Percentiles rank a stretch among this genome's conserved stretches.
phyloP scores from a whole-genome alignment of 176 grass and related monocot species.

The Dactylis glomerata region DNA sequence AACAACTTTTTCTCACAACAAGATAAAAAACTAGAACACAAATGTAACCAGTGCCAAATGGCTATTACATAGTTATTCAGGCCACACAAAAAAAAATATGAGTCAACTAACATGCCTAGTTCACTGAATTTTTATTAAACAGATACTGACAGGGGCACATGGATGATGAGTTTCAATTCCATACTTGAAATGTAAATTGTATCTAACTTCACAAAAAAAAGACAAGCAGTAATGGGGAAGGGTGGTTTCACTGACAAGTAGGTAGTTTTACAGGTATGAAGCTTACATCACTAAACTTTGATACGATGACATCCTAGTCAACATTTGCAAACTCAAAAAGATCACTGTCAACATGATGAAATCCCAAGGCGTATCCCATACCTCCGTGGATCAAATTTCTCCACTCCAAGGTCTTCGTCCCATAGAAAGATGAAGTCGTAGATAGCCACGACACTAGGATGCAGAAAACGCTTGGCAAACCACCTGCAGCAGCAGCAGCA shows the following conservation, averaged over 20 bases:
- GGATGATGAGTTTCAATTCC: neutral
- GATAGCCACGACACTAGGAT: conserved; percentile 74
- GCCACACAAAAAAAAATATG: too few relatives aligned
- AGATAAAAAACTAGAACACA: neutral
- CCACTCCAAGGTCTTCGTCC: conserved; percentile 99
- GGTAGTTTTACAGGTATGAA: neutral
- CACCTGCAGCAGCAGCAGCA: conserved; percentile 55
- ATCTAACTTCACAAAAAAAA: neutral
- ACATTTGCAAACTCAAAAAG: neutral
- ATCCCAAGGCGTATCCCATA: neutral
- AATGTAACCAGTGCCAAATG: neutral
- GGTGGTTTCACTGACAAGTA: neutral
- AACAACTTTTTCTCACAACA: neutral
- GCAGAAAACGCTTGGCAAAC: conserved; percentile 97
- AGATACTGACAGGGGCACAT: neutral
- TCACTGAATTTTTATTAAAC: neutral
- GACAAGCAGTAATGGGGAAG: neutral
- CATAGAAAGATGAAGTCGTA: conserved; percentile 93
- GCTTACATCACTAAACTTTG: neutral
- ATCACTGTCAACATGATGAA: neutral
- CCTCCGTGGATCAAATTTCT: conserved; percentile 84
- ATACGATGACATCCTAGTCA: neutral
- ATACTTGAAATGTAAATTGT: neutral
- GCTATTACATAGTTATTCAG: neutral
- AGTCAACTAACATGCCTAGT: too few relatives aligned